Evolutionary conservation across 305 asterid species (phyloP), one percentile per base, ranked within the genome.

Genomic region (Ilex paraguariensis): DNA sequence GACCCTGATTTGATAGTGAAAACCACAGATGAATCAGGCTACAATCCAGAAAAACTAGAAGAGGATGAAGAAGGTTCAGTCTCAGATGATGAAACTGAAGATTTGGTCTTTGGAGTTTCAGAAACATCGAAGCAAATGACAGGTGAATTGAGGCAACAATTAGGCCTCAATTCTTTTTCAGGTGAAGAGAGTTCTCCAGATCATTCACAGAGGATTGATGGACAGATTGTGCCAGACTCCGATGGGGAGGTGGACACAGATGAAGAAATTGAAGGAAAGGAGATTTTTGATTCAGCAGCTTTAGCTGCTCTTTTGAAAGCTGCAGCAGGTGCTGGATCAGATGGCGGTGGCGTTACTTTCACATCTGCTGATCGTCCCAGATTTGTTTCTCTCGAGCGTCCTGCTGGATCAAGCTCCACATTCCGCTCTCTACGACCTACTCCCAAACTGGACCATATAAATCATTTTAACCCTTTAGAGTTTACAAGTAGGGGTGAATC

Each of bases 201-300:
- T 72, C 68, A 62, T 72, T 66, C 69, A 40, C 77, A 60, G 63
- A 68, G 73, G 62, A 66, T 70, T 52, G 83, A 76, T 69, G 75
- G 67, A 54, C 70, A 55, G 70, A 56, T 53, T 53, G 70, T 66
- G 40, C 49, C 63, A 3, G 80, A 75, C 59, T 68, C 58, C 17
- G 71, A 69, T 40, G 80, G 64, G 28, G 77, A 66, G 64, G 63
- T 61, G 54, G 73, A 76, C 63, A 65, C 66, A 57, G 74, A 60
- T 42, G 50, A 56, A 15, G 82, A 61, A 50, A 50, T 53, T 61
- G 71, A 79, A 42, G 56, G 31, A 49, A 56, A 51, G 54, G 79
- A 66, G 53, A 33, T 62, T 21, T 61, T 57, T 33, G 72, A 76
- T 76, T 67, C 81, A 50, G 67, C 69, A 64, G 67, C 63, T 13